Conservation (phyloP, 495 filamentous ascomycete genomes). For the Podospora fimiseda region DNA sequence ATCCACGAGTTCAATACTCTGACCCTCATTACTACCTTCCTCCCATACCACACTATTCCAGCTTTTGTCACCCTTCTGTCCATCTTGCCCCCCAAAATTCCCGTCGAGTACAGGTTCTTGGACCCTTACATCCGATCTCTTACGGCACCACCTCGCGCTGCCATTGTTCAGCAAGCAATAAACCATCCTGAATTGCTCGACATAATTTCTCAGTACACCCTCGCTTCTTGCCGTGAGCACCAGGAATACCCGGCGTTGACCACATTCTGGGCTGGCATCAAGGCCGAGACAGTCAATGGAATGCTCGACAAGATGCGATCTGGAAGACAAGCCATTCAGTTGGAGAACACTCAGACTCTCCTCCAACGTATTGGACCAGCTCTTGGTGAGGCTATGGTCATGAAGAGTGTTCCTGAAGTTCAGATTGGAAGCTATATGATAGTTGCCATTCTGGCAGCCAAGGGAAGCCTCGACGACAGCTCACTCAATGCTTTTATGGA, state of each 20-base stretch:
- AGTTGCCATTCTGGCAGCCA: slow-evolving; percentile 73
- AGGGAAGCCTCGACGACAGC: slow-evolving; percentile 66
- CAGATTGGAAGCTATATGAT: slow-evolving; percentile 88
- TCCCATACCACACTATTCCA: slow-evolving; percentile 82
- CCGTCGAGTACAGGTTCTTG: slow-evolving; percentile 73
- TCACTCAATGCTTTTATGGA: slow-evolving; percentile 79
- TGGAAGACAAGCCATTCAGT: slow-evolving; percentile 59
- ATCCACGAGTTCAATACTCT: slow-evolving; percentile 85
- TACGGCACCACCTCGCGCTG: slow-evolving; percentile 66
- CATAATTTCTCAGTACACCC: slow-evolving; percentile 64
- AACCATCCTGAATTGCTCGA: slow-evolving; percentile 65
- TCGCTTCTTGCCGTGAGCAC: slow-evolving; percentile 57
- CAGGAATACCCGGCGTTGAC: slow-evolving; percentile 69
- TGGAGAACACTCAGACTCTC: slow-evolving; percentile 70
- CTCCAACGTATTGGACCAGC: slow-evolving; percentile 67
- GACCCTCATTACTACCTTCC: slow-evolving; percentile 73
- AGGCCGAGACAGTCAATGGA: slow-evolving; percentile 70
- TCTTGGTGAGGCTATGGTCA: slow-evolving; percentile 65
- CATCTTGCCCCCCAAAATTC: slow-evolving; percentile 66
- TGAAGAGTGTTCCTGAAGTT: slow-evolving; percentile 67
- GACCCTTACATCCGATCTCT: slow-evolving; percentile 73
- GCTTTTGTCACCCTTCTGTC: slow-evolving; percentile 76
- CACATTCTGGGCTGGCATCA: slow-evolving; percentile 81
- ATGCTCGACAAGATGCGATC: slow-evolving; percentile 72
- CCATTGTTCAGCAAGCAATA: slow-evolving; percentile 71